A percentile compares a stretch with the other conserved stretches of the same genome.
Evolutionary conservation across 805 yeast species (phyloP).

Genomic region (Pichia gijzeniarum): DNA sequence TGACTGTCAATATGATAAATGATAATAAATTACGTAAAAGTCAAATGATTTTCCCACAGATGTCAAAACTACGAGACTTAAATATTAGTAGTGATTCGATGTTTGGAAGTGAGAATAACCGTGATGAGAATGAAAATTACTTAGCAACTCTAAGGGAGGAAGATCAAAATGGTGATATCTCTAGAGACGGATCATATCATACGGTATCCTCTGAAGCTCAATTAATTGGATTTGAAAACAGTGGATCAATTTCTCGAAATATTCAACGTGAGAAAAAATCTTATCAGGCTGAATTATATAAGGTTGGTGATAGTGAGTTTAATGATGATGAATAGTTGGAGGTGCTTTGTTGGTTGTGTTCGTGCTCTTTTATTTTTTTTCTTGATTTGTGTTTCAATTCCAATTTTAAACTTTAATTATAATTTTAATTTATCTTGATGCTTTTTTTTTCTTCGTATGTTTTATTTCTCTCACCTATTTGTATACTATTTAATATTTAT

Average conservation of each 20-base stretch:
- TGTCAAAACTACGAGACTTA: conserved; percentile 6
- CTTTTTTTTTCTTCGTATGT: too few relatives aligned
- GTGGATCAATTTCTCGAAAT: conserved; percentile 6
- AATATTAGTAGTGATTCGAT: conserved; percentile 5
- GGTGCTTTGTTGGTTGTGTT: background rate
- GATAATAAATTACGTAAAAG: conserved; percentile 39
- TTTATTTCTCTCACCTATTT: too few relatives aligned
- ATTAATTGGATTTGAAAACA: conserved; percentile 12
- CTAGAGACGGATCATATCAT: conserved; percentile 11
- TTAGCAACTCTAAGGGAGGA: conserved; percentile 8
- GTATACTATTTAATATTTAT: too few relatives aligned
- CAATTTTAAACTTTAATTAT: background rate
- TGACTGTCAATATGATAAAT: conserved; percentile 72
- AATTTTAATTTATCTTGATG: too few relatives aligned
- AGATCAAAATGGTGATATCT: background rate
- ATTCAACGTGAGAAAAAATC: conserved; percentile 10
- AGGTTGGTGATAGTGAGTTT: background rate
- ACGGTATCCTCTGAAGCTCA: conserved; percentile 12
- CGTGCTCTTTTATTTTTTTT: background rate
- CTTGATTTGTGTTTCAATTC: background rate
- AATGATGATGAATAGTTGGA: background rate
- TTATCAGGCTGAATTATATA: conserved; percentile 9
- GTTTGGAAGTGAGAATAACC: background rate
- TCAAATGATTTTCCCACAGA: conserved; percentile 18
- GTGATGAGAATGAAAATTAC: background rate